These are phyloP conservation scores for Chloromonas sp. DNA, from an alignment of 163 green algal genomes.

Conservation along the genomic window DNA sequence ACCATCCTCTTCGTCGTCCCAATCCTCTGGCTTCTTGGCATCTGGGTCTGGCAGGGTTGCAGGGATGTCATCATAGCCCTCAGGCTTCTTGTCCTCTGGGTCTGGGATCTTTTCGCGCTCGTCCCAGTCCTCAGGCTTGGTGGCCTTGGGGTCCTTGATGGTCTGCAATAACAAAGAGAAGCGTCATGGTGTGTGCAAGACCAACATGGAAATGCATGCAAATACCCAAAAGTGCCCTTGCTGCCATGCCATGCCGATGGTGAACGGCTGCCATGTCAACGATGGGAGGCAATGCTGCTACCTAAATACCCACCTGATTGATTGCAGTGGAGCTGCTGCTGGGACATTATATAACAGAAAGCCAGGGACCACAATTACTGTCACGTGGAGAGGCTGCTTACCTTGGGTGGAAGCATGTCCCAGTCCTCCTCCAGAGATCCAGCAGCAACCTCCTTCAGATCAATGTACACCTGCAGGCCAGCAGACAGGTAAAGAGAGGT, in stretches of 20 bases:
- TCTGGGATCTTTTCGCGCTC: conserved; percentile 68
- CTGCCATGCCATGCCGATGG: background rate
- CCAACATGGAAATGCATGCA: background rate
- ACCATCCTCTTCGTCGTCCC: conserved; percentile 77
- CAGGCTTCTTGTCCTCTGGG: conserved; percentile 68
- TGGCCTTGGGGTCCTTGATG: conserved; percentile 66
- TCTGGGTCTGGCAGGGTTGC: conserved; percentile 69
- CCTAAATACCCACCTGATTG: no score
- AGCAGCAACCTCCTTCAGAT: conserved; percentile 59
- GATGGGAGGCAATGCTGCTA: no score
- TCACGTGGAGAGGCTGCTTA: conserved; percentile 7
- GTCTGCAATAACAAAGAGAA: background rate
- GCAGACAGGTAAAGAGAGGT: background rate
- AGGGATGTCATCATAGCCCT: conserved; percentile 76
- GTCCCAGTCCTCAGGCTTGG: conserved; percentile 81
- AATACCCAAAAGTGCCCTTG: background rate
- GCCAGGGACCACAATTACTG: no score
- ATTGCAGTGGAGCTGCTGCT: no score
- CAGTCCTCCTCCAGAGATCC: conserved; percentile 76
- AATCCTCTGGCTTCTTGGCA: conserved; percentile 81
- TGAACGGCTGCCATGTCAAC: no score
- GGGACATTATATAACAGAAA: no score
- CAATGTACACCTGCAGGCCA: conserved; percentile 64
- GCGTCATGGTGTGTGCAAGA: no score
- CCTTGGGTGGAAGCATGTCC: conserved; percentile 76